A percentile compares a stretch with the other conserved stretches of the same genome.
These are phyloP conservation scores for Fusarium mexicanum DNA, from an alignment of 2,329 filamentous ascomycete genomes.

Conservation along the genomic window DNA sequence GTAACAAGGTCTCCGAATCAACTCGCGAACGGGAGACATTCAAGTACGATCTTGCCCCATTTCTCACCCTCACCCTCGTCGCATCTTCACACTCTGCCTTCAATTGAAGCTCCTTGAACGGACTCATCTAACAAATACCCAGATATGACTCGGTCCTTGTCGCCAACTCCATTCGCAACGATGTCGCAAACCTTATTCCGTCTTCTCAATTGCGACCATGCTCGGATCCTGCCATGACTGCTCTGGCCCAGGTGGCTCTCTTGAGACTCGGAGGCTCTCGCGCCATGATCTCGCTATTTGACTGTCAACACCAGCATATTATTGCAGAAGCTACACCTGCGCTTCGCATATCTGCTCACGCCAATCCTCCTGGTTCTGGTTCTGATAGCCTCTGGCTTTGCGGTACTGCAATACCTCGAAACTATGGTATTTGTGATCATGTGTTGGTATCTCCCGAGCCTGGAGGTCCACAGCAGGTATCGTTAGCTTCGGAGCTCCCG, in stretches of 20 bases:
- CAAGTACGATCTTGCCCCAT: conserved; percentile 37
- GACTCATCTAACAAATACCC: not conserved
- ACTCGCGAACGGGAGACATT: conserved; percentile 47
- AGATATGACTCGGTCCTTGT: conserved; percentile 34
- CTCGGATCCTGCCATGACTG: conserved; percentile 55
- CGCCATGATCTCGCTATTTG: conserved; percentile 62
- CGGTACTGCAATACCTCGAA: conserved; percentile 46
- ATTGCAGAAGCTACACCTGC: conserved; percentile 61
- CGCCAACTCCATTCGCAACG: conserved; percentile 35
- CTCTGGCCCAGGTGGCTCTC: conserved; percentile 60
- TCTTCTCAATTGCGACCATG: conserved; percentile 41
- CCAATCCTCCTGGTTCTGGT: conserved; percentile 31
- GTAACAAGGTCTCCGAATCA: conserved; percentile 32
- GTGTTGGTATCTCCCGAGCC: conserved; percentile 19
- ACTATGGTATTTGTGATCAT: conserved; percentile 43
- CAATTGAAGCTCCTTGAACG: not conserved
- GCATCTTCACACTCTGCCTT: not conserved
- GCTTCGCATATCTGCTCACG: conserved; percentile 46
- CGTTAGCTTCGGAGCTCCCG: conserved; percentile 31
- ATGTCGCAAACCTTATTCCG: conserved; percentile 34
- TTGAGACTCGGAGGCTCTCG: conserved; percentile 55
- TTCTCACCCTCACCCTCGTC: not conserved
- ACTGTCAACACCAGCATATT: conserved; percentile 57
- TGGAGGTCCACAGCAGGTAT: not conserved
- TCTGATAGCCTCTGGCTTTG: conserved; percentile 43